These are phyloP conservation scores for Alternaria panax DNA, from an alignment of 2,329 filamentous ascomycete genomes.

Conservation along the genomic window DNA sequence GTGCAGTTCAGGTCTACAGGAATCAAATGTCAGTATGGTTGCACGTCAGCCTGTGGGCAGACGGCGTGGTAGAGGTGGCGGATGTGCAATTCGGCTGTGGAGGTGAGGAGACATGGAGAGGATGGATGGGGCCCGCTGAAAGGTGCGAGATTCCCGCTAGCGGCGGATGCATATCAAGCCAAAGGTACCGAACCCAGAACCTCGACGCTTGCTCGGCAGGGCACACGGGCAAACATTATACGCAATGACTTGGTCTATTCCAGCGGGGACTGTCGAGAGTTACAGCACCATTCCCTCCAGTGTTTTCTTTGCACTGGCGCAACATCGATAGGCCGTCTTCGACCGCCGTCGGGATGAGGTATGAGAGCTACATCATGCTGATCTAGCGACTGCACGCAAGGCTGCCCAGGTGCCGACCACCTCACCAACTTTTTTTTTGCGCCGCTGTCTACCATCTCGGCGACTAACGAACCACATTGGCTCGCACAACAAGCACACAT, in stretches of 20 bases:
- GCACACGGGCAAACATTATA: neutral
- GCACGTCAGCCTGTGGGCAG: neutral
- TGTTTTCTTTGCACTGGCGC: neutral
- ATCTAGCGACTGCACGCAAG: conserved; percentile 10
- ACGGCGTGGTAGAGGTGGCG: conserved; percentile 12
- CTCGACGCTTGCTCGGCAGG: conserved; percentile 9
- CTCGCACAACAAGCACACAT: conserved; percentile 1
- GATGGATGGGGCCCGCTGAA: conserved; percentile 20
- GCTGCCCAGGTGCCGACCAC: conserved; percentile 4
- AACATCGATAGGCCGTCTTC: neutral
- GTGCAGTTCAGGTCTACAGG: conserved; percentile 6
- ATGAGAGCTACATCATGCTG: conserved; percentile 13
- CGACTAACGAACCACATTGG: conserved; percentile 1
- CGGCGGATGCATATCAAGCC: conserved; percentile 19
- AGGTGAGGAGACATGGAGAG: conserved; percentile 25
- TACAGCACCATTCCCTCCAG: neutral
- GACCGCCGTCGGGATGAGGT: conserved; percentile 7
- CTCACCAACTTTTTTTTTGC: conserved; percentile 7
- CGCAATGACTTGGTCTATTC: neutral
- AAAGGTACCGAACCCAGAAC: conserved; percentile 20
- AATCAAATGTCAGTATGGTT: neutral
- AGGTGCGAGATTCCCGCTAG: conserved; percentile 24
- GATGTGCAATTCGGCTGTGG: conserved; percentile 14
- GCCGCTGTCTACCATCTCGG: neutral
- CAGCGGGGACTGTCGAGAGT: neutral